A percentile compares a stretch with the other conserved stretches of the same genome.
These are phyloP conservation scores for Leptodontidium sp. DNA, from an alignment of 2,329 filamentous ascomycete genomes.

Conservation along the genomic window DNA sequence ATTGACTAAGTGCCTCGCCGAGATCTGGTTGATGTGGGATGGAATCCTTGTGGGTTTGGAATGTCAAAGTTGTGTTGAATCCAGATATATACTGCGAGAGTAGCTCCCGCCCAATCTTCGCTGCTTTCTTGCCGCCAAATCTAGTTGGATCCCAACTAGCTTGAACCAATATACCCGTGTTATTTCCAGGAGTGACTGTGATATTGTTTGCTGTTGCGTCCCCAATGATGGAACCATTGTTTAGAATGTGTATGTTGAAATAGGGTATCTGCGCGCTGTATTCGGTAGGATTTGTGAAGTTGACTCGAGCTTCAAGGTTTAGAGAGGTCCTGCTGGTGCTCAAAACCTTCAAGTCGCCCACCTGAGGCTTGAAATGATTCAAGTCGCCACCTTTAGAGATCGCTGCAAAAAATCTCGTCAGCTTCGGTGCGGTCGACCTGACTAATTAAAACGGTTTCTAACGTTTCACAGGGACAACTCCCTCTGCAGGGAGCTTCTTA, in stretches of 20 bases:
- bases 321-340: conserved; percentile 77
- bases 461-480: conserved; percentile 92
- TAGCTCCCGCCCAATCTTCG: conserved; percentile 71
- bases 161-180: conserved; percentile 72
- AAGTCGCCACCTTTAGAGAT: conserved; percentile 61
- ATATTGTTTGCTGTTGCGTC: conserved; percentile 74
- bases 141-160: conserved; percentile 77
- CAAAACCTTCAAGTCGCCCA: conserved; percentile 76
- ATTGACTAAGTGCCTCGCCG: conserved; percentile 74
- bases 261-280: conserved; percentile 87
- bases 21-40: conserved; percentile 78
- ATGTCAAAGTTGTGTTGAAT: conserved; percentile 80
- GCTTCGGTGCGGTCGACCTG: conserved; percentile 45
- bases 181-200: conserved; percentile 71
- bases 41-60: conserved; percentile 74
- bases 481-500: conserved; percentile 84
- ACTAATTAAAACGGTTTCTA: conserved; percentile 65
- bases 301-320: conserved; percentile 74
- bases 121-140: conserved; percentile 67
- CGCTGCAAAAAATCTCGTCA: conserved; percentile 56
- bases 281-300: conserved; percentile 88
- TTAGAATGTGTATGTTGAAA: conserved; percentile 76
- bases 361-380: conserved; percentile 62
- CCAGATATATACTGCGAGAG: conserved; percentile 89
- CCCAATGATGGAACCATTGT: conserved; percentile 77